A percentile compares a stretch with the other conserved stretches of the same genome.
phyloP scores from a whole-genome alignment of 2,329 filamentous ascomycete species.

The Fusarium succisae region DNA sequence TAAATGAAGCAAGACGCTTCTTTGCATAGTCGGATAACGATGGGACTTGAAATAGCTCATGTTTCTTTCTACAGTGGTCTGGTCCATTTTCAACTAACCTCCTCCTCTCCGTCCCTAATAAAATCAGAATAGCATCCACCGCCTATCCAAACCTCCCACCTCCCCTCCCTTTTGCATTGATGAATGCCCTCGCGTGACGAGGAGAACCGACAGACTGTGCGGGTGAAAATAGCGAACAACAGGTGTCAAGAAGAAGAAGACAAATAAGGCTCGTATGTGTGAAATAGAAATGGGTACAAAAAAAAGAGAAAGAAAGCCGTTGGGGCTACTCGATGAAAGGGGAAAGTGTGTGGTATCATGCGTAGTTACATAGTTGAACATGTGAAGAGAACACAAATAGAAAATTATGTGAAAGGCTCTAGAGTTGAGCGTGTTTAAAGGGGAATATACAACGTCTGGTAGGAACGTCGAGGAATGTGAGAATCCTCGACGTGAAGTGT shows the following conservation, averaged over 20 bases:
- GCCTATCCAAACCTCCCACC: slow-evolving; percentile 25
- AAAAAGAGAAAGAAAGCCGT: slow-evolving; percentile 19
- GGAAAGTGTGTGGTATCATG: slow-evolving; percentile 36
- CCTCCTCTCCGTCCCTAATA: background rate
- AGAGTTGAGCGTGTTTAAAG: slow-evolving; percentile 4
- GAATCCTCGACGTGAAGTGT: background rate
- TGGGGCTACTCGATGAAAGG: slow-evolving; percentile 10
- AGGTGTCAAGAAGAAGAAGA: background rate
- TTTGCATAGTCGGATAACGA: background rate
- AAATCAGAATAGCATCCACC: slow-evolving; percentile 6
- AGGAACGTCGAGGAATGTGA: background rate
- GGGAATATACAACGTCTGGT: slow-evolving; percentile 7
- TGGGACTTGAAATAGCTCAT: slow-evolving; percentile 10
- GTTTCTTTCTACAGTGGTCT: slow-evolving; percentile 28
- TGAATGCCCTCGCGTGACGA: background rate
- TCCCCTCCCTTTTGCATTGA: background rate
- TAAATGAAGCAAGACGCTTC: background rate
- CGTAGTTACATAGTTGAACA: slow-evolving; percentile 31
- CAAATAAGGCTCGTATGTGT: slow-evolving; percentile 12
- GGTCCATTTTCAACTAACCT: slow-evolving; percentile 5
- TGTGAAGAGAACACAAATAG: slow-evolving; percentile 32
- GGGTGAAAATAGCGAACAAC: slow-evolving; percentile 5
- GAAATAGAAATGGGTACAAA: slow-evolving; percentile 19
- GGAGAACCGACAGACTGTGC: slow-evolving; percentile 5
- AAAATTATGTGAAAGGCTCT: slow-evolving; percentile 17